Evolutionary conservation across 164 flowering plant species (phyloP).

Genomic region (Aristolochia contorta): DNA sequence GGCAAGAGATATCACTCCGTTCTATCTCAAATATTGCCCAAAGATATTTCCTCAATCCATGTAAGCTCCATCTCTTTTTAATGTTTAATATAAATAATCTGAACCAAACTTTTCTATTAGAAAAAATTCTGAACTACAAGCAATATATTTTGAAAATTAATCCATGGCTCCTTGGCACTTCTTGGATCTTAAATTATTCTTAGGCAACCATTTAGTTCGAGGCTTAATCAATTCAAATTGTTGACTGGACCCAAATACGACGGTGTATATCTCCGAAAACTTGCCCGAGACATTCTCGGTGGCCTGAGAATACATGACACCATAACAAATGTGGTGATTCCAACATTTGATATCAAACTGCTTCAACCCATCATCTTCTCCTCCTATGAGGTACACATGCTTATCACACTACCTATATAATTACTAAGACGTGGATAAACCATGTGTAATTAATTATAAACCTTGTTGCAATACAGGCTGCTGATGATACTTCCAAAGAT

Average conservation of each 20-base stretch:
- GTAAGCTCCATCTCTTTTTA: background rate
- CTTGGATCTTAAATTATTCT: background rate
- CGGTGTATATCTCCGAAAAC: constrained; percentile 9
- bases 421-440: too few species aligned
- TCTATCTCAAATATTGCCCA: constrained; percentile 9
- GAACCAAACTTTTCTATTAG: too few species aligned
- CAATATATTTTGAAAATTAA: too few species aligned
- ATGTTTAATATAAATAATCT: too few species aligned
- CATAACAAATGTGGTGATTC: constrained; percentile 6
- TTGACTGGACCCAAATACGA: constrained; percentile 13
- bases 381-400: constrained; percentile 5
- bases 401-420: background rate
- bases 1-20: constrained; percentile 7
- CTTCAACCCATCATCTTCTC: constrained; percentile 13
- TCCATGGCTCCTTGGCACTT: too few species aligned
- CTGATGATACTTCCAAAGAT: constrained; percentile 1
- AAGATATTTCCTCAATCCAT: constrained; percentile 6
- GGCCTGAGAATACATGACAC: constrained; percentile 3
- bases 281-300: constrained; percentile 4
- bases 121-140: too few species aligned
- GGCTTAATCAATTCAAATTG: background rate
- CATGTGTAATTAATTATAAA: background rate
- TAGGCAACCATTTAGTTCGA: constrained; percentile 19
- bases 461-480: background rate
- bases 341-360: constrained; percentile 5